Conservation (phyloP, 176 grass and related monocot genomes). For the Triticum aestivum region IWGSC_CS_RefSeq_v2.1 NC_057809.1:548075233-548075732, state of each 20-base stretch:
- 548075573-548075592: background rate
- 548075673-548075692: background rate
- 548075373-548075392: conserved; percentile 6
- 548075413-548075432: conserved; percentile 7
- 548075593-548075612: background rate
- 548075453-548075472: background rate
- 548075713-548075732: background rate
- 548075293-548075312: background rate
- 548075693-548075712: background rate
- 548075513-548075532: conserved; percentile 8
- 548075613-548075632: no score
- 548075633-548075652: background rate
- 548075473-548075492: background rate
- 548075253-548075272: conserved; percentile 31
- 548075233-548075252: conserved; percentile 37
- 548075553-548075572: background rate
- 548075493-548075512: conserved; percentile 3
- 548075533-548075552: background rate
- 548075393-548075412: background rate
- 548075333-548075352: background rate
- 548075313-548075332: background rate
- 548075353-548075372: background rate
- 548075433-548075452: background rate
- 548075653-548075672: background rate
- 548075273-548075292: conserved; percentile 23